Percentiles rank a stretch among this genome's conserved stretches.
Evolutionary conservation across 2,329 filamentous ascomycete genomes (phyloP).

Genomic region (Akanthomyces uredinophilus): DNA sequence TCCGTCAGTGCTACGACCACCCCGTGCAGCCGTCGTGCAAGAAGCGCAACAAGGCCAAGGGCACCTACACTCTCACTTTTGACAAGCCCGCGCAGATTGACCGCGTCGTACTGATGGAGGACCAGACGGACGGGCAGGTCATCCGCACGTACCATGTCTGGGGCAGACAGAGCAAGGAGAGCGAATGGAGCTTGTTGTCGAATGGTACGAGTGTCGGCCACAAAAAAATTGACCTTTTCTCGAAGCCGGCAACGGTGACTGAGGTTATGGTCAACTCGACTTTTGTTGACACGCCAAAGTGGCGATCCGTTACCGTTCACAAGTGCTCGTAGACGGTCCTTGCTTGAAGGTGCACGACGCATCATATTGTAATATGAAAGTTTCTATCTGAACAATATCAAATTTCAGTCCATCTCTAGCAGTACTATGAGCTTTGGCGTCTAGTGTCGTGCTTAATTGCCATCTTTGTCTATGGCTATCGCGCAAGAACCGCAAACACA

Average conservation of each 20-base stretch:
- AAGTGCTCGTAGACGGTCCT: constrained; percentile 17
- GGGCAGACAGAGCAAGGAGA: constrained; percentile 17
- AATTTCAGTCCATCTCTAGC: neutral
- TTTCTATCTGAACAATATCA: too few species aligned
- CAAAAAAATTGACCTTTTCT: constrained; percentile 23
- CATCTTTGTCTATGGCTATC: neutral
- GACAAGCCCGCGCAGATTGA: constrained; percentile 19
- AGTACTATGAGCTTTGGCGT: neutral
- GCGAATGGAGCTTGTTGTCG: constrained; percentile 20
- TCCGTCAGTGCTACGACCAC: constrained; percentile 14
- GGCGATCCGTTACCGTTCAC: constrained; percentile 21
- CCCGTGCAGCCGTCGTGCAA: neutral
- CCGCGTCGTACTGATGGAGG: constrained; percentile 24
- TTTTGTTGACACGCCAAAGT: constrained; percentile 21
- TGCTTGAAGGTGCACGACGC: neutral
- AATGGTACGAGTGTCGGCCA: constrained; percentile 24
- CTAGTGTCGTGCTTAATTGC: too few species aligned
- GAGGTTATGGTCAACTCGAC: constrained; percentile 22
- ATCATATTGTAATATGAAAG: neutral
- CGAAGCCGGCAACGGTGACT: constrained; percentile 17
- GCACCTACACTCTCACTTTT: constrained; percentile 14
- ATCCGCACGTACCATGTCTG: constrained; percentile 22
- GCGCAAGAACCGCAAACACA: constrained; percentile 15
- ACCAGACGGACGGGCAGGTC: constrained; percentile 23
- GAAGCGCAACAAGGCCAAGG: neutral